A percentile compares a stretch with the other conserved stretches of the same genome.
phyloP scores from a whole-genome alignment of 768 basidiomycete species.

The Lactarius vividus region DNA sequence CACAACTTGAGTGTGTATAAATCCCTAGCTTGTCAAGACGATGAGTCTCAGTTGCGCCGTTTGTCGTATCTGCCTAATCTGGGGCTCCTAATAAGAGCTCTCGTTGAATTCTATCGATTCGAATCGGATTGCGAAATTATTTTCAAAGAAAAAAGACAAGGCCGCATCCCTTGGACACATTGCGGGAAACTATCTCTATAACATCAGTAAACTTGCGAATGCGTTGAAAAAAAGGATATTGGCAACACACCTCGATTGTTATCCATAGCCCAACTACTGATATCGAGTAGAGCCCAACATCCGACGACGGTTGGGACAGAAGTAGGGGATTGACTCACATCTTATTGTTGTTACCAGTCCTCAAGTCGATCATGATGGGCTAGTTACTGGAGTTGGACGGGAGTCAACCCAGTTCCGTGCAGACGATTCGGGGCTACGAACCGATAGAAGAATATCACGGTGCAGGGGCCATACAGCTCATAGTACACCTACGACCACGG shows the following conservation, averaged over 20 bases:
- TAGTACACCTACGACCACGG: slow-evolving; percentile 78
- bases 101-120: slow-evolving; percentile 3
- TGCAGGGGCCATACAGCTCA: slow-evolving; percentile 96
- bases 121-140: too few relatives aligned
- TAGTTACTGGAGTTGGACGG: slow-evolving; percentile 64
- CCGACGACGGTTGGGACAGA: not conserved
- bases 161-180: slow-evolving; percentile 97
- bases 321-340: slow-evolving; percentile 56
- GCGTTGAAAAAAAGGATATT: slow-evolving; percentile 3
- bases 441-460: slow-evolving; percentile 99
- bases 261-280: slow-evolving; percentile 97
- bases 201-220: slow-evolving; percentile 83
- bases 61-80: not conserved
- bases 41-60: too few relatives aligned
- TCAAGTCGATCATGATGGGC: slow-evolving; percentile 99
- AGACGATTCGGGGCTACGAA: slow-evolving; percentile 32
- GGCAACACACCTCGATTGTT: slow-evolving; percentile 84
- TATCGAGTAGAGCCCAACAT: not conserved
- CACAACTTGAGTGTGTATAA: not conserved
- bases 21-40: not conserved
- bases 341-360: slow-evolving; percentile 99
- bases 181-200: slow-evolving; percentile 93
- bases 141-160: too few relatives aligned
- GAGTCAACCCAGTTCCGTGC: not conserved
- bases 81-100: not conserved